phyloP scores from a whole-genome alignment of 768 basidiomycete species.

The Suillus brevipes region DNA sequence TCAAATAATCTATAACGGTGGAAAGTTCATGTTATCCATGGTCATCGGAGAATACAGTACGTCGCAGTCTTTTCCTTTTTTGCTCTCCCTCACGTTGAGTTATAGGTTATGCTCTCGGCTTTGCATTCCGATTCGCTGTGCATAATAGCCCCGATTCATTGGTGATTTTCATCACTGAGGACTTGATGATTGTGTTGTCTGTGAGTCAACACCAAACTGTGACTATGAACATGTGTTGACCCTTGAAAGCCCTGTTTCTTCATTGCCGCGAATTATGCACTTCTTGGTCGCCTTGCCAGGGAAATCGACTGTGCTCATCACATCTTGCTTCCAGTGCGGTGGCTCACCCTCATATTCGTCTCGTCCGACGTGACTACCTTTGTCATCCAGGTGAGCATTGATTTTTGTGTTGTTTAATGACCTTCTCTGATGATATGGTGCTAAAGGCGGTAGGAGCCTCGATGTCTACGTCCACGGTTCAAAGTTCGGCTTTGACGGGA shows the following conservation, averaged over 20 bases:
- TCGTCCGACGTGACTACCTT: conserved; percentile 66
- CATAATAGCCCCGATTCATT: conserved; percentile 53
- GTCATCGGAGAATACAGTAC: conserved; percentile 57
- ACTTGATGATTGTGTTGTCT: conserved; percentile 61
- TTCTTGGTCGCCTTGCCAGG: conserved; percentile 60
- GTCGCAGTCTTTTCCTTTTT: conserved; percentile 17
- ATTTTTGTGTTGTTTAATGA: not conserved
- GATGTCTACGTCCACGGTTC: conserved; percentile 42
- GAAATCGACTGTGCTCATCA: conserved; percentile 48
- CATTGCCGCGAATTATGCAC: conserved; percentile 66
- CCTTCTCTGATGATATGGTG: not conserved
- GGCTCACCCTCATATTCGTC: conserved; percentile 61
- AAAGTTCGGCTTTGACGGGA: conserved; percentile 29
- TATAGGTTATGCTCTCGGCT: conserved; percentile 56
- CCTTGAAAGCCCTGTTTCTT: conserved; percentile 65
- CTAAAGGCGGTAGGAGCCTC: conserved; percentile 49
- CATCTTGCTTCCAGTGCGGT: conserved; percentile 45
- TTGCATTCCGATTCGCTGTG: conserved; percentile 56
- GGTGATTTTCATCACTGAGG: conserved; percentile 54
- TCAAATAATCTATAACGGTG: conserved; percentile 44
- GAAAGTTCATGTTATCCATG: conserved; percentile 62
- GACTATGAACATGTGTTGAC: not conserved
- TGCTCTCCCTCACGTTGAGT: not conserved
- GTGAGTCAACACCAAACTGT: conserved; percentile 23
- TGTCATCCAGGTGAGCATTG: conserved; percentile 52